These are phyloP conservation scores for Candida nanaspora DNA, from an alignment of 805 yeast species.

Conservation along the genomic window DNA sequence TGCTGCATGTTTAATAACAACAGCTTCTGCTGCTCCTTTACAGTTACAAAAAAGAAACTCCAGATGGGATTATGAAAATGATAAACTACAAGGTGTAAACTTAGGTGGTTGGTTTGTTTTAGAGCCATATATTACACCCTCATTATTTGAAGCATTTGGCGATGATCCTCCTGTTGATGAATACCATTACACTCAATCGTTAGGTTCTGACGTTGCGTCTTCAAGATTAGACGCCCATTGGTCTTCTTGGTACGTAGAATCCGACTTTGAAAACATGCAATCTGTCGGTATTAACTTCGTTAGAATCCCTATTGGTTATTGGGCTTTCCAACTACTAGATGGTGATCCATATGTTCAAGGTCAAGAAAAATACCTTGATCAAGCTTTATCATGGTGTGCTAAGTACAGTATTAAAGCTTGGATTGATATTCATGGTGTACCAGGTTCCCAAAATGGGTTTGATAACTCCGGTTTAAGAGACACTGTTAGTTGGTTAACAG, in stretches of 20 bases:
- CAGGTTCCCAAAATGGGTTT: constrained; percentile 84
- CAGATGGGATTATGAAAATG: constrained; percentile 24
- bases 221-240: constrained; percentile 43
- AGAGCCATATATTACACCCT: constrained; percentile 67
- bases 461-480: constrained; percentile 71
- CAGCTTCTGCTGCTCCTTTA: constrained; percentile 15
- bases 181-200: constrained; percentile 39
- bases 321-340: constrained; percentile 55
- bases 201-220: constrained; percentile 42
- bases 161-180: constrained; percentile 51
- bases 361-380: constrained; percentile 55
- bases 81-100: constrained; percentile 45
- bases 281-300: constrained; percentile 57
- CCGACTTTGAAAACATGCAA: constrained; percentile 46
- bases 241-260: constrained; percentile 50
- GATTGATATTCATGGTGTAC: constrained; percentile 76
- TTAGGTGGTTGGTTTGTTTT: constrained; percentile 70
- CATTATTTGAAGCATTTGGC: constrained; percentile 39
- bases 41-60: constrained; percentile 21
- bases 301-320: constrained; percentile 75
- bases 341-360: constrained; percentile 62
- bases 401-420: constrained; percentile 55
- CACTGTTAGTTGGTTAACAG: constrained; percentile 44
- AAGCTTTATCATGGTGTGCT: constrained; percentile 63
- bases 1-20: too few species aligned